Conservation (phyloP, 2,329 filamentous ascomycete species). For the Cladosporium halotolerans region DNA sequence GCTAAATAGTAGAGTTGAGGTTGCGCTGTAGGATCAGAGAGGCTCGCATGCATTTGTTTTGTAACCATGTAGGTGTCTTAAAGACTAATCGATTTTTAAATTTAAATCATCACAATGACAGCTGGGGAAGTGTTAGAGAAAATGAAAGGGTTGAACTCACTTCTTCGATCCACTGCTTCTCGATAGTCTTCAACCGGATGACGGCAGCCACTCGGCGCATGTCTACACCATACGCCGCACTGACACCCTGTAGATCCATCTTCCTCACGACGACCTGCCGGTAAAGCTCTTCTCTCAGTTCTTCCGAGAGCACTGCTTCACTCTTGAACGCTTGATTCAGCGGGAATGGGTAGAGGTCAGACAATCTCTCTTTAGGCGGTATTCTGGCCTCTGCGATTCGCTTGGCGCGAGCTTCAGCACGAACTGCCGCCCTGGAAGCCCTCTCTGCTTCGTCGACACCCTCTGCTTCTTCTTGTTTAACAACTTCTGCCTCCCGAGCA, state of each 20-base stretch:
- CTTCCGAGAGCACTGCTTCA: slow-evolving; percentile 66
- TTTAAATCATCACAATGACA: slow-evolving; percentile 59
- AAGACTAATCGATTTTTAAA: slow-evolving; percentile 98
- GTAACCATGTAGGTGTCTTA: slow-evolving; percentile 93
- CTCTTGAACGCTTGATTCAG: slow-evolving; percentile 65
- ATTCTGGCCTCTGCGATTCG: slow-evolving; percentile 18
- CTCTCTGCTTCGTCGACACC: slow-evolving; percentile 20
- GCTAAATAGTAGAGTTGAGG: slow-evolving; percentile 4
- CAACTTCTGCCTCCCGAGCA: slow-evolving; percentile 16
- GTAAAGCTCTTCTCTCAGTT: slow-evolving; percentile 68
- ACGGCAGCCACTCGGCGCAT: slow-evolving; percentile 80
- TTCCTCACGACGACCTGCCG: slow-evolving; percentile 58
- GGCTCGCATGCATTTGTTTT: slow-evolving; percentile 66
- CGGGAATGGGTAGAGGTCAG: slow-evolving; percentile 59
- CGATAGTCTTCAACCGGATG: slow-evolving; percentile 76
- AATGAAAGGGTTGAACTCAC: slow-evolving; percentile 50
- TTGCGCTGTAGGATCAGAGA: slow-evolving; percentile 53
- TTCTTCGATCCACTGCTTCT: slow-evolving; percentile 68
- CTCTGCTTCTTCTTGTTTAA: slow-evolving; percentile 18
- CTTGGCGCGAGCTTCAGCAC: slow-evolving; percentile 16
- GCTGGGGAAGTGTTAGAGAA: background rate
- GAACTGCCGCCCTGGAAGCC: slow-evolving; percentile 12
- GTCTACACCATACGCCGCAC: slow-evolving; percentile 70
- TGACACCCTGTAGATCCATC: slow-evolving; percentile 67
- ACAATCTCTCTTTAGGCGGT: slow-evolving; percentile 21